A percentile compares a stretch with the other conserved stretches of the same genome.
Conservation (phyloP, 176 grass and related monocot genomes). For the Tillandsia leiboldiana region DNA sequence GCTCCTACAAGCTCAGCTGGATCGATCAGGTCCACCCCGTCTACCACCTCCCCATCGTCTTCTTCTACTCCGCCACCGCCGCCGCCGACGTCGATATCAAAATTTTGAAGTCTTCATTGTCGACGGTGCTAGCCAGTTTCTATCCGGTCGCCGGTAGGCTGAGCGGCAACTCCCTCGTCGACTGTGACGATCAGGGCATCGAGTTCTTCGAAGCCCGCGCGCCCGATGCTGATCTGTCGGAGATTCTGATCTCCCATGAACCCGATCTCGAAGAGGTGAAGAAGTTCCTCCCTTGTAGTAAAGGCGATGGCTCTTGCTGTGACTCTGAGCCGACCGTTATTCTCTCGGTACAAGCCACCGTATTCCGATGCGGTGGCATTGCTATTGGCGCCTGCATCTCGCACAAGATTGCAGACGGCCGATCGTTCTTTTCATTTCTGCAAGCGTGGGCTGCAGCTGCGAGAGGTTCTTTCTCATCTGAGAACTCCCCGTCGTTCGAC, state of each 20-base stretch:
- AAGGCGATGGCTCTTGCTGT: not conserved
- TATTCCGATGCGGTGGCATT: not conserved
- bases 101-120: not conserved
- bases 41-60: not conserved
- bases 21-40: not conserved
- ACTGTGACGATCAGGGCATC: not conserved
- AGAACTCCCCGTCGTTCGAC: not conserved
- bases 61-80: not conserved
- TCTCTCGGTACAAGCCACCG: not conserved
- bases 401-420: not conserved
- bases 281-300: not conserved
- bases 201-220: not conserved
- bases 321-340: not conserved
- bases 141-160: not conserved
- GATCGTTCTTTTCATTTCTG: not conserved
- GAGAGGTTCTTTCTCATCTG: no score
- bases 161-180: not conserved
- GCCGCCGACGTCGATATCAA: not conserved
- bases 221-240: not conserved
- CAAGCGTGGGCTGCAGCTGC: not conserved
- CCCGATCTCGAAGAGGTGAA: not conserved
- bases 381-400: not conserved
- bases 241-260: not conserved
- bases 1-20: not conserved
- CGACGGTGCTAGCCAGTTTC: not conserved